Evolutionary conservation across 768 basidiomycete genomes (phyloP).

Genomic region (Myochromella boudieri): DNA sequence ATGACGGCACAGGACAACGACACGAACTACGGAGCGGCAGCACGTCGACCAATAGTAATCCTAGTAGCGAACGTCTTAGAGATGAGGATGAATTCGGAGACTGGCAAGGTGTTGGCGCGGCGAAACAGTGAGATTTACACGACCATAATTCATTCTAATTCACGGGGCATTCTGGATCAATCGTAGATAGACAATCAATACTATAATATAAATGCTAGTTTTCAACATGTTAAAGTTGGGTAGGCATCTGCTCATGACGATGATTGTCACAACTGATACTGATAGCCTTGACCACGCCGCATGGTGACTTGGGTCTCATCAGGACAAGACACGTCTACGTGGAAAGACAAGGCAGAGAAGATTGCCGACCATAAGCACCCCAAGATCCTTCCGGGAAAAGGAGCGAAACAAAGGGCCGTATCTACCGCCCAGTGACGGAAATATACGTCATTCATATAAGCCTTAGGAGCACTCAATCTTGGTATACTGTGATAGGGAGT

Average conservation of each 20-base stretch:
- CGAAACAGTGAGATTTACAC: slow-evolving; percentile 8
- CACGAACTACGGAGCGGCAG: slow-evolving; percentile 1
- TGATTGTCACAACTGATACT: no score
- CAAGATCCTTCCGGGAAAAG: slow-evolving; percentile 3
- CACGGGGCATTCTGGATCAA: no score
- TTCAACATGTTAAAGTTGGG: no score
- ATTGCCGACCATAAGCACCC: no score
- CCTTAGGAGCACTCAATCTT: no score
- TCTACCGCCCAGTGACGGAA: not conserved
- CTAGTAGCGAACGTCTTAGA: not conserved
- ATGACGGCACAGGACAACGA: slow-evolving; percentile 2
- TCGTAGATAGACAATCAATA: no score
- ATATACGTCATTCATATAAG: not conserved
- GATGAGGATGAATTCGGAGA: slow-evolving; percentile 18
- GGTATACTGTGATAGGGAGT: no score
- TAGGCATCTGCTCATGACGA: no score
- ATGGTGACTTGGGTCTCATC: no score
- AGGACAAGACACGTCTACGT: no score
- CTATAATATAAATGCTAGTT: no score
- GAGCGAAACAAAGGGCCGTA: not conserved
- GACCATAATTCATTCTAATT: not conserved
- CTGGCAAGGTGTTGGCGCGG: slow-evolving; percentile 13
- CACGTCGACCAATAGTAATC: slow-evolving; percentile 3
- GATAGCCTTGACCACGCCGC: no score
- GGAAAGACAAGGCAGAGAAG: not conserved